phyloP scores from a whole-genome alignment of 139 green algal genomes.

The Zygnema circumcarinatum region DNA sequence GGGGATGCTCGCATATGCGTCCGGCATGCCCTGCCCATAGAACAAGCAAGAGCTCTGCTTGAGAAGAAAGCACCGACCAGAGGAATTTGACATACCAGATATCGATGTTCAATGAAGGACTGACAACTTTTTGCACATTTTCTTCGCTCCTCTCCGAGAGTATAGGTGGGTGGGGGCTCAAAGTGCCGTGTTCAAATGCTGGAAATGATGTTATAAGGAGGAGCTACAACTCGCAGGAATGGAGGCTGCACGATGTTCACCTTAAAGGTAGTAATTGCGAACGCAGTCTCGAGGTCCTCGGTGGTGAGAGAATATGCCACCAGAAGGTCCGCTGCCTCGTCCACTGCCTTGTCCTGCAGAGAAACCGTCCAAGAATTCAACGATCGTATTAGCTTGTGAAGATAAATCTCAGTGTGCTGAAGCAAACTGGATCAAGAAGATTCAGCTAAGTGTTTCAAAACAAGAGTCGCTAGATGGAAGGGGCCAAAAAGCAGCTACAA shows the following conservation, averaged over 20 bases:
- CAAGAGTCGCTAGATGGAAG: no score
- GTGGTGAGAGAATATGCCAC: constrained; percentile 63
- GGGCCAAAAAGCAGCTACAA: no score
- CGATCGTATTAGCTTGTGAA: background rate
- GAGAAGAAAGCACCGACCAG: background rate
- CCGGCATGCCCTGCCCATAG: constrained; percentile 19
- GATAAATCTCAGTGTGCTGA: background rate
- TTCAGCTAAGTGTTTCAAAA: background rate
- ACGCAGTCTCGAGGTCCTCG: constrained; percentile 63
- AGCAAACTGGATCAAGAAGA: background rate
- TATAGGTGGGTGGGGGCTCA: no score
- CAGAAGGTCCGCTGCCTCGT: constrained; percentile 67
- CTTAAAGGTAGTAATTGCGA: constrained; percentile 61
- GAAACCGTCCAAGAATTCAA: background rate
- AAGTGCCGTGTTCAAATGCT: no score
- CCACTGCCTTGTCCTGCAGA: constrained; percentile 75
- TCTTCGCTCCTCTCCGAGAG: no score
- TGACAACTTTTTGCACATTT: constrained; percentile 14
- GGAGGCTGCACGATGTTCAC: no score
- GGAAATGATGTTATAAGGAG: no score
- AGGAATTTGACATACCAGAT: background rate
- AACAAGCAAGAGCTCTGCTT: background rate
- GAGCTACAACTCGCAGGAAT: no score
- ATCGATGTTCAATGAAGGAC: background rate
- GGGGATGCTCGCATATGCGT: constrained; percentile 26